Conservation (phyloP, 768 basidiomycete species). For the Hygrocybe punicea region DNA sequence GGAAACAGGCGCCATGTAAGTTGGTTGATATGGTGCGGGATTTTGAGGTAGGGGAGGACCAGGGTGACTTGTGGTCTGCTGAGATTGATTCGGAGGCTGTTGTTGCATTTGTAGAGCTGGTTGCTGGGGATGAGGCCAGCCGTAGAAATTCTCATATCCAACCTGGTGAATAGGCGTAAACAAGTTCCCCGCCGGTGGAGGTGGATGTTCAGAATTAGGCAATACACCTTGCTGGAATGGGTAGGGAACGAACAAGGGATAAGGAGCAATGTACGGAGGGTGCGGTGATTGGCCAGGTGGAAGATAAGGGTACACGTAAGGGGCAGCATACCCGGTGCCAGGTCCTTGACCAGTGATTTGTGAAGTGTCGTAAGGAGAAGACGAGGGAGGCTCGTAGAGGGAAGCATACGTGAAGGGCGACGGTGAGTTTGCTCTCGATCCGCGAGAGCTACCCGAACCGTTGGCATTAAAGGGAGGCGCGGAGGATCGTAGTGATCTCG, state of each 20-base stretch:
- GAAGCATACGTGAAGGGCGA: constrained; percentile 66
- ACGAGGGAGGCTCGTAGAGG: constrained; percentile 60
- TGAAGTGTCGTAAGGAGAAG: constrained; percentile 47
- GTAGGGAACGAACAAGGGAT: constrained; percentile 38
- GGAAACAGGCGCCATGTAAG: constrained; percentile 32
- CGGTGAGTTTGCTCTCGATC: constrained; percentile 71
- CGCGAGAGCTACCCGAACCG: constrained; percentile 61
- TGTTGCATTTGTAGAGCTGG: constrained; percentile 24
- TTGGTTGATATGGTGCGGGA: constrained; percentile 22
- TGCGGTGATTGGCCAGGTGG: constrained; percentile 25
- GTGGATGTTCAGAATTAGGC: constrained; percentile 32
- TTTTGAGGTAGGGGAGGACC: constrained; percentile 12
- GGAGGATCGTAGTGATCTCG: constrained; percentile 56
- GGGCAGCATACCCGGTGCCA: constrained; percentile 43
- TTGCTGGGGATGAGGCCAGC: constrained; percentile 30
- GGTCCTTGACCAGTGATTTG: constrained; percentile 40
- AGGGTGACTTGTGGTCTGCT: constrained; percentile 6
- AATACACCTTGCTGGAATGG: constrained; percentile 40
- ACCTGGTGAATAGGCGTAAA: constrained; percentile 30
- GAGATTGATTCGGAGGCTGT: constrained; percentile 3
- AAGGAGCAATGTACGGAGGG: constrained; percentile 14
- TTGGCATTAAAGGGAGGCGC: constrained; percentile 48
- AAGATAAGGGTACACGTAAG: constrained; percentile 52
- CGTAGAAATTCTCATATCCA: constrained; percentile 35
- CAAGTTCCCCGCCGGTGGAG: constrained; percentile 31